phyloP scores from a whole-genome alignment of 2,329 filamentous ascomycete species.

The Neofusicoccum sp. region DNA sequence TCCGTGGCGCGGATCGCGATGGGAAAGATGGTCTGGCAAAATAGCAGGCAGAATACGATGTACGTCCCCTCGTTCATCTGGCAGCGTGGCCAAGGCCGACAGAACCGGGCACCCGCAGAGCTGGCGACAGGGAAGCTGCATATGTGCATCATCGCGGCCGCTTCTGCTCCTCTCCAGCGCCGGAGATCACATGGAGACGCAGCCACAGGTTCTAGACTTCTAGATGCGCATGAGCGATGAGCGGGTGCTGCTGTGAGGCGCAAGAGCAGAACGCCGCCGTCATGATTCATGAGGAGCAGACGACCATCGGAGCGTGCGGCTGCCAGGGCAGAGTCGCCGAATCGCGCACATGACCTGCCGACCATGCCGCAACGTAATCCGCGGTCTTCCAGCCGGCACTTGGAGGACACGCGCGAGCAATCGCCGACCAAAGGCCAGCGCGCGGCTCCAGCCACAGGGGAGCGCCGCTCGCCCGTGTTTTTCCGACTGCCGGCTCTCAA shows the following conservation, averaged over 20 bases:
- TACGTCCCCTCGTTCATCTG: slow-evolving; percentile 7
- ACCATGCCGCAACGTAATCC: slow-evolving; percentile 1
- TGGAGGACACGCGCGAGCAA: neutral
- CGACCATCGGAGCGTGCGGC: neutral
- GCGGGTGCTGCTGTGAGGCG: neutral
- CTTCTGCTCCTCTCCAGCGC: neutral
- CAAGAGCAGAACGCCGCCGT: neutral
- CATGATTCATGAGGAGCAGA: neutral
- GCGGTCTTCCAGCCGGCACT: neutral
- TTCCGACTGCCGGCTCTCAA: neutral
- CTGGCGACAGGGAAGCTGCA: slow-evolving; percentile 14
- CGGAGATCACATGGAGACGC: neutral
- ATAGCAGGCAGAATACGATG: slow-evolving; percentile 8
- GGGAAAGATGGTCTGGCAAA: slow-evolving; percentile 1
- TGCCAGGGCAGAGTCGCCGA: neutral
- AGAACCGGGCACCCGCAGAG: slow-evolving; percentile 11
- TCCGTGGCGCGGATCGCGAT: neutral
- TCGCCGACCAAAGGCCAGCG: neutral
- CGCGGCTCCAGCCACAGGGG: neutral
- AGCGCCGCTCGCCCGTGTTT: neutral
- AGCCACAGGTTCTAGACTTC: neutral
- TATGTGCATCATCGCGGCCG: slow-evolving; percentile 12
- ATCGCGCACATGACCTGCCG: slow-evolving; percentile 10
- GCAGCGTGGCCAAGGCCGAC: slow-evolving; percentile 8
- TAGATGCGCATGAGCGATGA: neutral